These are phyloP conservation scores for Centrapalus pauciflorus DNA, from an alignment of 129 eudicot genomes.

Conservation along the genomic window DNA sequence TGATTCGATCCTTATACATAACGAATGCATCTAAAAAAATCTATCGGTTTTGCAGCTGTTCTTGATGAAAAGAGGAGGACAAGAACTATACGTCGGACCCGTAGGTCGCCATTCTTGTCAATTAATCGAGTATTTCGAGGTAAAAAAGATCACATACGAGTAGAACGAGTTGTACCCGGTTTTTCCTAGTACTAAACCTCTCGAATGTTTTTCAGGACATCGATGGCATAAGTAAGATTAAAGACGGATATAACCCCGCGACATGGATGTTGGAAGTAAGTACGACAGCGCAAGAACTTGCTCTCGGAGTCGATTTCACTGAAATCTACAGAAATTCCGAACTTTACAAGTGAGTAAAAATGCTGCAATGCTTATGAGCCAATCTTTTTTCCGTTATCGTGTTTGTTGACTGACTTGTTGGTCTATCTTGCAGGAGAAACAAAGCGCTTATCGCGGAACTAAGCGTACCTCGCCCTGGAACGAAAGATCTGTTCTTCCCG, in stretches of 20 bases:
- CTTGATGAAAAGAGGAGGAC: slow-evolving; percentile 83
- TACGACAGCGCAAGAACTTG: slow-evolving; percentile 43
- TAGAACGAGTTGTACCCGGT: neutral
- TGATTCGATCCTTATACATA: neutral
- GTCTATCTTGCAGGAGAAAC: slow-evolving; percentile 35
- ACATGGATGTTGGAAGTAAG: slow-evolving; percentile 78
- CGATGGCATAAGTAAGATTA: slow-evolving; percentile 53
- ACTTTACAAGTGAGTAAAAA: slow-evolving; percentile 31
- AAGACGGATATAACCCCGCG: slow-evolving; percentile 66
- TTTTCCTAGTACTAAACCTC: neutral
- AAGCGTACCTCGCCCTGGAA: slow-evolving; percentile 33
- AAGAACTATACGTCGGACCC: slow-evolving; percentile 77
- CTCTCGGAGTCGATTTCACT: slow-evolving; percentile 47
- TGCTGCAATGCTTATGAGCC: neutral
- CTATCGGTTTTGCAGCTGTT: slow-evolving; percentile 48
- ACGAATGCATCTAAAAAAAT: neutral
- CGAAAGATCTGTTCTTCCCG: slow-evolving; percentile 30
- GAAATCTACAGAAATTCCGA: slow-evolving; percentile 54
- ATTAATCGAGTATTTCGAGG: slow-evolving; percentile 68
- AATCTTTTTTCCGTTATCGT: neutral
- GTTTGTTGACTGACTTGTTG: neutral
- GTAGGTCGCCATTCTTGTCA: slow-evolving; percentile 72
- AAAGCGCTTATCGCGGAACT: slow-evolving; percentile 39
- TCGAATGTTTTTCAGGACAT: slow-evolving; percentile 23
- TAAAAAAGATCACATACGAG: neutral